A percentile compares a stretch with the other conserved stretches of the same genome.
Evolutionary conservation across 2,329 filamentous ascomycete species (phyloP).

Genomic region (Cercospora beticola): DNA sequence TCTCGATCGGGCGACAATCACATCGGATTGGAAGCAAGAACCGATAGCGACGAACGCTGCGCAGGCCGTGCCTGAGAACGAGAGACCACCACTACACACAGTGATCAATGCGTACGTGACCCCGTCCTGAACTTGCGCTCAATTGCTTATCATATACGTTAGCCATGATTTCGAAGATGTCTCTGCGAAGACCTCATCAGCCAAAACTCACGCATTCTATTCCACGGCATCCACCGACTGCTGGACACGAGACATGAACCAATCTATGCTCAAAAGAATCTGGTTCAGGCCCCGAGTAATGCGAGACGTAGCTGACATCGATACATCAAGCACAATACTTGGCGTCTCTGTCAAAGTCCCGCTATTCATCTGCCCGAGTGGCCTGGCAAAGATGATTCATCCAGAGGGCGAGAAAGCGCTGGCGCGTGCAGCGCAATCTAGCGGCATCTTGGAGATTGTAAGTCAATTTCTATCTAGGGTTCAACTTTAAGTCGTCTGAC

Average conservation of each 20-base stretch:
- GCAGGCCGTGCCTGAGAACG: conserved; percentile 25
- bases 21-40: conserved; percentile 17
- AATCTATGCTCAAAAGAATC: conserved; percentile 24
- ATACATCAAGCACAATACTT: conserved; percentile 29
- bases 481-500: not conserved
- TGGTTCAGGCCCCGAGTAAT: conserved; percentile 32
- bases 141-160: not conserved
- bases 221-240: conserved; percentile 30
- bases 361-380: conserved; percentile 39
- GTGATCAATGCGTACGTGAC: conserved; percentile 41
- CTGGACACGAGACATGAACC: conserved; percentile 28
- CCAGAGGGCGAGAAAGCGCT: conserved; percentile 39
- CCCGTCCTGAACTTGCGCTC: not conserved
- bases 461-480: not conserved
- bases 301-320: conserved; percentile 26
- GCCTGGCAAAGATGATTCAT: conserved; percentile 37
- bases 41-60: conserved; percentile 16
- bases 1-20: conserved; percentile 31
- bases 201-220: conserved; percentile 30
- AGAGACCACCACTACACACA: conserved; percentile 47
- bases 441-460: conserved; percentile 31
- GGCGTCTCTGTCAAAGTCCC: conserved; percentile 32
- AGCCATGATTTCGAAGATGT: conserved; percentile 29
- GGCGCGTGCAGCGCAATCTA: conserved; percentile 30
- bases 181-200: conserved; percentile 21